Percentiles rank a stretch among this genome's conserved stretches.
Conservation (phyloP, 2,329 filamentous ascomycete species). For the Emergomyces orientalis region DNA sequence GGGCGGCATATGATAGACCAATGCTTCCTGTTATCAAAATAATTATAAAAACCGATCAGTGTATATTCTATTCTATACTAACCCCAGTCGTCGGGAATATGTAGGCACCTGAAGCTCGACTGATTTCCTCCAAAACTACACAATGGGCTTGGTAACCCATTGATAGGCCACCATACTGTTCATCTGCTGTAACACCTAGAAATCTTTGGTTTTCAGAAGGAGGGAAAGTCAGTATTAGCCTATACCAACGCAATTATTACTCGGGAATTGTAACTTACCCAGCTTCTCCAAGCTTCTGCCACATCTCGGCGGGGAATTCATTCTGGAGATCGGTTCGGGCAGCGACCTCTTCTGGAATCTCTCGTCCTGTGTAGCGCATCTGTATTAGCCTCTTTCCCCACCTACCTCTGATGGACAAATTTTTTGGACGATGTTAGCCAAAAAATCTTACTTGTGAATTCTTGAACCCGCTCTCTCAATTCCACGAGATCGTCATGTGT, state of each 20-base stretch:
- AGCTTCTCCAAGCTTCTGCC: constrained; percentile 84
- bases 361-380: constrained; percentile 47
- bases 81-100: background rate
- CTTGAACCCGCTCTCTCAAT: constrained; percentile 72
- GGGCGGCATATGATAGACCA: constrained; percentile 85
- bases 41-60: background rate
- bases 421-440: background rate
- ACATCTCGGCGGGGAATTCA: constrained; percentile 83
- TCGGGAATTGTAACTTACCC: constrained; percentile 40
- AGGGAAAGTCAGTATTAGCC: background rate
- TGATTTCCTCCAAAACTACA: constrained; percentile 90
- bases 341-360: constrained; percentile 77
- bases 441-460: constrained; percentile 56
- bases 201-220: constrained; percentile 44
- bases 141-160: constrained; percentile 98
- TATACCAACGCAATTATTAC: background rate
- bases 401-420: background rate
- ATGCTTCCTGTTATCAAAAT: constrained; percentile 41
- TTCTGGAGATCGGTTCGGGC: constrained; percentile 75
- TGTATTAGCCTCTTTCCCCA: background rate
- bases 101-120: constrained; percentile 61
- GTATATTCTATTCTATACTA: background rate
- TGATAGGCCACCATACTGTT: constrained; percentile 77
- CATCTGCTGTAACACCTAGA: constrained; percentile 85
- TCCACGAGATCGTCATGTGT: constrained; percentile 65